Percentiles rank a stretch among this genome's conserved stretches.
Evolutionary conservation across 768 basidiomycete genomes (phyloP).

Genomic region (Bullera alba): DNA sequence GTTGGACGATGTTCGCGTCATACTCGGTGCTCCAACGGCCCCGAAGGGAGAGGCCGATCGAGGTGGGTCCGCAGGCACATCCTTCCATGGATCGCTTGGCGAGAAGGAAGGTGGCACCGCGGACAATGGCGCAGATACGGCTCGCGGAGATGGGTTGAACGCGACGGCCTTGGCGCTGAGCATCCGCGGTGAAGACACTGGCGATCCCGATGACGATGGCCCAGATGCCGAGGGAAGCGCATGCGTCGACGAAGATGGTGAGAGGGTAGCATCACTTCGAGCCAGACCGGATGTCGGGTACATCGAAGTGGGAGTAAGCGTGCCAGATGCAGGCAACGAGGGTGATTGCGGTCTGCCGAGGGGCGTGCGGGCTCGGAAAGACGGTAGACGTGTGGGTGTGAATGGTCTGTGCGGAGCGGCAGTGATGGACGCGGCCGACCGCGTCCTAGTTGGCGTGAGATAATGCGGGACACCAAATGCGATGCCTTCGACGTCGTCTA

Average conservation of each 20-base stretch:
- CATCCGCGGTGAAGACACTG: constrained; percentile 73
- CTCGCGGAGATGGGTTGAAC: constrained; percentile 65
- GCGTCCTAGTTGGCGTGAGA: constrained; percentile 62
- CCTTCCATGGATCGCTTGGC: constrained; percentile 86
- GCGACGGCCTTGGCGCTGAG: constrained; percentile 85
- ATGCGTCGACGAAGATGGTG: constrained; percentile 3
- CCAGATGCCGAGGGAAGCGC: constrained; percentile 18
- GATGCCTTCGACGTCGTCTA: constrained; percentile 39
- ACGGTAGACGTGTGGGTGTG: constrained; percentile 44
- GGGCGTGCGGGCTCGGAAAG: constrained; percentile 38
- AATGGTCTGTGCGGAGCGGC: constrained; percentile 58
- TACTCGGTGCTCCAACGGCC: constrained; percentile 17
- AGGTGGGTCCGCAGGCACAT: constrained; percentile 50
- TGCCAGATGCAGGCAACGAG: constrained; percentile 31
- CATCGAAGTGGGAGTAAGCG: constrained; percentile 48
- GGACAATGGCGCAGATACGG: constrained; percentile 59
- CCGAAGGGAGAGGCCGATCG: constrained; percentile 40
- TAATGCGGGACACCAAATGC: constrained; percentile 58
- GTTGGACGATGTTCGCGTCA: constrained; percentile 50
- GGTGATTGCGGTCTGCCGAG: constrained; percentile 42
- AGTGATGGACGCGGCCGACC: constrained; percentile 68
- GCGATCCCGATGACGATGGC: constrained; percentile 51
- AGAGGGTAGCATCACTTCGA: constrained; percentile 1
- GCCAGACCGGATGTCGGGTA: constrained; percentile 45
- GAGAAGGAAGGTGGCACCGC: constrained; percentile 61